phyloP scores from a whole-genome alignment of 2,329 filamentous ascomycete species.

The Calonectria pseudoturangicola region DNA sequence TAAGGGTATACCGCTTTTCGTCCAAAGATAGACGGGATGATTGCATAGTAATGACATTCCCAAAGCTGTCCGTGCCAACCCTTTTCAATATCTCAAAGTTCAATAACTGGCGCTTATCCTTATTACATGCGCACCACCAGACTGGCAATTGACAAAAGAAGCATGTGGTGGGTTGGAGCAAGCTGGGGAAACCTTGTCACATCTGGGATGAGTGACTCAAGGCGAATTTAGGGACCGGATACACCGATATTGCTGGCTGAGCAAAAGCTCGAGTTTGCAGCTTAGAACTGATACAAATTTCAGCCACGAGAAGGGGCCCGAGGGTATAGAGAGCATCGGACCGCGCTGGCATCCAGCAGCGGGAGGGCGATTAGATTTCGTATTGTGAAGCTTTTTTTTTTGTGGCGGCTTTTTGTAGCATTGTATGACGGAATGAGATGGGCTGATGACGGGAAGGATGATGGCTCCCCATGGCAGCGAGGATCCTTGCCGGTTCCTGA shows the following conservation, averaged over 20 bases:
- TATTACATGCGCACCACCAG: slow-evolving; percentile 10
- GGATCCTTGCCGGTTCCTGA: slow-evolving; percentile 23
- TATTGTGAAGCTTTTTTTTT: background rate
- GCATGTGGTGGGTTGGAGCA: slow-evolving; percentile 18
- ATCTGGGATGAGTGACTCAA: slow-evolving; percentile 10
- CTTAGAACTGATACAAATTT: background rate
- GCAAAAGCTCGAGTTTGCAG: background rate
- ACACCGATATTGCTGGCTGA: slow-evolving; percentile 22
- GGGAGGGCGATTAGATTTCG: background rate
- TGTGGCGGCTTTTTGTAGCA: background rate
- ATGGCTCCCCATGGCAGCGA: slow-evolving; percentile 13
- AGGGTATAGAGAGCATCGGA: background rate
- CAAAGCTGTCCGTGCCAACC: slow-evolving; percentile 17
- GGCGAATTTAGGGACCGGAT: slow-evolving; percentile 21
- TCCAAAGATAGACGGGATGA: slow-evolving; percentile 26
- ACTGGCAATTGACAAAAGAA: slow-evolving; percentile 15
- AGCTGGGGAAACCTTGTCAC: slow-evolving; percentile 36
- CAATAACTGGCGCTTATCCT: slow-evolving; percentile 21
- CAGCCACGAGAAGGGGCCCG: background rate
- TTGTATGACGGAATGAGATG: slow-evolving; percentile 3
- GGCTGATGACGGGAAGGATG: background rate
- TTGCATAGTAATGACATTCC: slow-evolving; percentile 26
- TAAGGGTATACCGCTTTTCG: background rate
- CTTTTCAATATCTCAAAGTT: slow-evolving; percentile 17
- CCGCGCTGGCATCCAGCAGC: background rate